Conservation (phyloP, 805 yeast genomes). For the Saccharomycopsis malanga region DNA sequence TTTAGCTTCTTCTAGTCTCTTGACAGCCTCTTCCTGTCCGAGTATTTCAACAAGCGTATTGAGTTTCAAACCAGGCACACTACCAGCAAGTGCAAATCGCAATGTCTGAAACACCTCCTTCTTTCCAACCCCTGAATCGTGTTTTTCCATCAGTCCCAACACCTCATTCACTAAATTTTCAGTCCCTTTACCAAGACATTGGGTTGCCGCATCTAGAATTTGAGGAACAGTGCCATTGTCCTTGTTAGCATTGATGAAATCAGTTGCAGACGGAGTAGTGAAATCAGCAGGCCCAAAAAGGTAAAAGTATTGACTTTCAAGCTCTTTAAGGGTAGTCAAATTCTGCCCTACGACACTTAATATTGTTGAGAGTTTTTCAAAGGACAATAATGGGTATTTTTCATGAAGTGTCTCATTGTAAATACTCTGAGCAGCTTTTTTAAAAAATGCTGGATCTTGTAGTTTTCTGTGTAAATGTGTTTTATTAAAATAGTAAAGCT, state of each 20-base stretch:
- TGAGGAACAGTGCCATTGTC: neutral
- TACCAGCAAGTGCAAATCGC: conserved; percentile 65
- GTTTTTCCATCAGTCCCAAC: conserved; percentile 4
- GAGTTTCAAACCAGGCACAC: conserved; percentile 61
- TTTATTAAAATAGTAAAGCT: conserved; percentile 72
- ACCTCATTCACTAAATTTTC: conserved; percentile 2
- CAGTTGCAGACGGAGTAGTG: conserved; percentile 12
- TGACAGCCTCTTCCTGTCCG: conserved; percentile 37
- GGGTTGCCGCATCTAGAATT: neutral
- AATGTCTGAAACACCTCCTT: conserved; percentile 48
- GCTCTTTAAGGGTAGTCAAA: conserved; percentile 47
- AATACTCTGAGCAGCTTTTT: conserved; percentile 30
- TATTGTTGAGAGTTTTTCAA: conserved; percentile 33
- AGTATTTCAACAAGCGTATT: conserved; percentile 50
- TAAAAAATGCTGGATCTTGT: conserved; percentile 28
- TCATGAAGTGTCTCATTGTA: conserved; percentile 24
- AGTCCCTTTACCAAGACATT: neutral
- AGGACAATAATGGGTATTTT: conserved; percentile 22
- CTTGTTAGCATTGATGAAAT: neutral
- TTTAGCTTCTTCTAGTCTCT: too few species aligned
- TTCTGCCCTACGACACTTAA: conserved; percentile 41
- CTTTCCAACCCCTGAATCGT: conserved; percentile 23
- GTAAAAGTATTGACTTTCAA: conserved; percentile 41
- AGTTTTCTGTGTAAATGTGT: conserved; percentile 47
- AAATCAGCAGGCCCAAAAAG: conserved; percentile 31